Base-by-base conservation (phyloP, 257 asterid genomes). In the Henckelia pumila region DNA sequence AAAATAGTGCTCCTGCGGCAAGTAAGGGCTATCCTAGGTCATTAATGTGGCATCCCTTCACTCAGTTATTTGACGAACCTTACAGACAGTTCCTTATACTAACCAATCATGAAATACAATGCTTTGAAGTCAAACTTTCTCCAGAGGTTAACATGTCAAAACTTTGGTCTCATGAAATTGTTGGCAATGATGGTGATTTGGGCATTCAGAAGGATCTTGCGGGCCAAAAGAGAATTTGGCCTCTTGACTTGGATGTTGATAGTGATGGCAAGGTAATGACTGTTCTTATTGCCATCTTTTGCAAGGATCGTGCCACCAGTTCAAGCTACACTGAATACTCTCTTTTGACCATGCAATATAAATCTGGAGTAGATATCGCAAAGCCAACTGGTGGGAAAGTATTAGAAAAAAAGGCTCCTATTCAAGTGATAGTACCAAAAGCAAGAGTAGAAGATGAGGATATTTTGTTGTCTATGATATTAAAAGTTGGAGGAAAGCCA, bases 291-390 rank as follows among this genome's bases (percentile, higher is more conserved):
- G 98, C 97, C 65, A 93, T 88, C 66, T 82, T 89, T 61, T 93
- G 99, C 81, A 88, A 83, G 82, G 96, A 93, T 68, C 91, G 95
- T 61, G 76, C 78, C 74, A 88, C 86, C 73, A 85, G 93, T 84
- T 89, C 97, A 75, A 89, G 89, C 88, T 89, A 92, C 88, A 92
- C 91, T n/a, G 95, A 92, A 78, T 89, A 89, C 79, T 92, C 96
- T 29, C 97, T 89, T 75, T 82, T 92, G 74, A 89, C 95, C 64
- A 84, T 92, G 98, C 97, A 92, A 79, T 88, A 88, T 71, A 89
- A 79, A 79, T 83, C 97, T 69, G 92, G 95, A 70, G 79, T 86
- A n/a, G 77, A 80, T 75, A 71, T 85, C 63, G 72, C 77, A 9
- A 78, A 78, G 75, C 83, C 96, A 56, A 72, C 75, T 53, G 84